Evolutionary conservation across 2,329 filamentous ascomycete species (phyloP), one percentile per base, ranked within the genome.

Genomic region (Ilyonectria destructans): DNA sequence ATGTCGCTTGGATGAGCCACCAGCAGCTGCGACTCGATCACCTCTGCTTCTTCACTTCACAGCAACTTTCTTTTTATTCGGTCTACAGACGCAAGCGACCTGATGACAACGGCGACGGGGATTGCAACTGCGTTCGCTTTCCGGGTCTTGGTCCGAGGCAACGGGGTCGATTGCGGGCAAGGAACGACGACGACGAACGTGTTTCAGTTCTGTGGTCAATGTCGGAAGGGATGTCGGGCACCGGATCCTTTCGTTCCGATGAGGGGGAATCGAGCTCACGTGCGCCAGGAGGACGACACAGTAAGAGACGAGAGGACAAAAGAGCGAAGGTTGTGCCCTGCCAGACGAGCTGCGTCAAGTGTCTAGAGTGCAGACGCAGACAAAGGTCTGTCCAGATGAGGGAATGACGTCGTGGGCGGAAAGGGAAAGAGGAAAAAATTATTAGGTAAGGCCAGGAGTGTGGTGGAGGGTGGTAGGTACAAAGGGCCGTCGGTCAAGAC

Each of bases 401-500:
- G 78, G 74, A 75, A 77, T 77, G 78, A 78, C 77, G 77, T 79
- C 74, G 74, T 74, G 66, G 73, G 62, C 26, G 26, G 26, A 26
- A 26, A 26, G 26, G 26, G 67, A 58, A 68, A 58, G 69, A 69
- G 69, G 75, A 79, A 75, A 77, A 78, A 80, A 80, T 80, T 78
- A 75, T 64, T 66, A 72, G 76, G 35, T 54, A 74, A 80, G 82
- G 82, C 84, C 84, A 77, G 81, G 86, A 83, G 83, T 23, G 26
- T 26, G 26, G 26, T 26, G 26, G 26, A 26, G 80, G 79, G 80
- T 80, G 81, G 82, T 78, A 80, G 81, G 80, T 85, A 85, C 84
- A 84, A 83, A 85, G 78, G 85, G 85, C 85, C 83, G 82, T 84
- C 81, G 84, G 85, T 88, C 85, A 85, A 84, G 82, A 84, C 82